These are phyloP conservation scores for Coemansia asiatica DNA, from an alignment of 192 early-diverging fungal genomes.

Conservation along the genomic window DNA sequence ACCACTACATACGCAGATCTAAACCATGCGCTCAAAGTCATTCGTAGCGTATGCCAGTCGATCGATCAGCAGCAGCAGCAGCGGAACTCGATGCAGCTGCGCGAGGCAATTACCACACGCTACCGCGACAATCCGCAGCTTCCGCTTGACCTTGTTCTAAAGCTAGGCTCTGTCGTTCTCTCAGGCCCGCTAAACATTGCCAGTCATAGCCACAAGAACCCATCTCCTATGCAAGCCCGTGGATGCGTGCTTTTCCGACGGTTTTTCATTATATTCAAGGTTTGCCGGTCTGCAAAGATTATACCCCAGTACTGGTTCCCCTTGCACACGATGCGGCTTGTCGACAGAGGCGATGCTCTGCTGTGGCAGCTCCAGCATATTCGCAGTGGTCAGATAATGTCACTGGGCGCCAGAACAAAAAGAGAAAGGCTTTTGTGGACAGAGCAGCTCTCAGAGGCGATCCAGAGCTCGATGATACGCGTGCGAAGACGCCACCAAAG, in stretches of 20 bases:
- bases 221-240: constrained; percentile 15
- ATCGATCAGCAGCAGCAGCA: constrained; percentile 45
- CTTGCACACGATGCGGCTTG: constrained; percentile 59
- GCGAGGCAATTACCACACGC: constrained; percentile 22
- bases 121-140: constrained; percentile 45
- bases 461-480: constrained; percentile 24
- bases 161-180: constrained; percentile 38
- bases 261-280: constrained; percentile 61
- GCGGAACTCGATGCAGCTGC: constrained; percentile 29
- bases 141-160: constrained; percentile 33
- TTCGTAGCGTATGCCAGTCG: constrained; percentile 31
- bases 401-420: constrained; percentile 57
- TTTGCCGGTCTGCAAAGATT: constrained; percentile 52
- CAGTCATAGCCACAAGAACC: constrained; percentile 12
- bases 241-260: constrained; percentile 66
- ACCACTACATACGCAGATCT: constrained; percentile 18
- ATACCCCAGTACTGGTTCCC: constrained; percentile 70
- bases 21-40: constrained; percentile 18
- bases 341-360: constrained; percentile 47
- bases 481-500: neutral
- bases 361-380: constrained; percentile 44
- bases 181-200: constrained; percentile 43
- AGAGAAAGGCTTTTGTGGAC: constrained; percentile 63
- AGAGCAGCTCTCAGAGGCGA: constrained; percentile 48
- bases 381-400: constrained; percentile 51